Evolutionary conservation across 345 rosid genomes (phyloP), one percentile per base, ranked within the genome.

Genomic region (Mercurialis annua): DNA sequence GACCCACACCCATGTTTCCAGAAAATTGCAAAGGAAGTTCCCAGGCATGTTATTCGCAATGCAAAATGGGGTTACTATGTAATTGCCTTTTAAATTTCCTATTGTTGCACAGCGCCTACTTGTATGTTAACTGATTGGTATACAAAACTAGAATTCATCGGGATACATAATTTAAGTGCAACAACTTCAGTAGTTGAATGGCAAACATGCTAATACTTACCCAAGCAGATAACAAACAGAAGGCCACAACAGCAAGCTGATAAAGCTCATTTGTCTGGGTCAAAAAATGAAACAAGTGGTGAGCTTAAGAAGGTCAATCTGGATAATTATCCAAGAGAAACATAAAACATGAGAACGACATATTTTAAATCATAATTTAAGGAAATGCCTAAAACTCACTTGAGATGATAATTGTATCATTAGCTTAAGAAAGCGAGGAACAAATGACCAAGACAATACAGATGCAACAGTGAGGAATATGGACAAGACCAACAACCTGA

Each of bases 161-260:
- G 34, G n/a, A 66, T 23, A 49, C 30, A 30, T 7, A 33, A 49
- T 64, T 50, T 47, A 47, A 54, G 29, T 21, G 38, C 55, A 47
- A 18, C 44, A 15, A 46, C 30, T 38, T 30, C 6, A 46, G 16
- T 26, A 27, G 31, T 4, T 46, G 46, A 53, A 63, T 56, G 33
- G 43, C 10, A 15, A 17, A 9, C 59, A 16, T 26, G n/a, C 69
- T 69, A 59, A 62, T 67, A 79, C 91, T 81, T 80, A 95, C 99
- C 98, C 99, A 95, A 73, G 99, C 98, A 63, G 99, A 92, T 76
- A 92, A 83, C 70, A 95, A 82, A 87, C 98, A 95, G 81, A 95
- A 95, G 24, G 99, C 99, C 59, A 95, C 97, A 61, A 90, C 94
- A 56, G 99, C 98, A 60, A 95, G 97, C 77, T 95, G 99, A 78